Percentiles rank a stretch among this genome's conserved stretches.
These are phyloP conservation scores for Aquanectria penicillioides DNA, from an alignment of 2,329 filamentous ascomycete species.

Conservation along the genomic window DNA sequence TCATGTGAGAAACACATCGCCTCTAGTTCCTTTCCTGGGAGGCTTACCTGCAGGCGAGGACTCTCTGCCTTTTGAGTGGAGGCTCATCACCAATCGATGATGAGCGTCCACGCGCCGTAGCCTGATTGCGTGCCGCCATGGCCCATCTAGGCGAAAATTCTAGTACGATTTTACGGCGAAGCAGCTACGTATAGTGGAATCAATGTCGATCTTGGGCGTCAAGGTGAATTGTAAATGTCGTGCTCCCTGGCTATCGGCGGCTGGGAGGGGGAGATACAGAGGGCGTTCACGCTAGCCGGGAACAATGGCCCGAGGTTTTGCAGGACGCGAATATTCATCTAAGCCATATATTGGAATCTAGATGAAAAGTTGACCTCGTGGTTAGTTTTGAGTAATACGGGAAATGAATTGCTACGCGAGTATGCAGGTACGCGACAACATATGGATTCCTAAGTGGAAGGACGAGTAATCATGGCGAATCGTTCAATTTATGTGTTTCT, in stretches of 20 bases:
- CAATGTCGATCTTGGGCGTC: not conserved
- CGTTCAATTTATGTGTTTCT: no score
- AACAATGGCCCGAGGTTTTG: not conserved
- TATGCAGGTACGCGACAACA: no score
- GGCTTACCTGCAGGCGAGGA: conserved; percentile 30
- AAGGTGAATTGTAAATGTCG: not conserved
- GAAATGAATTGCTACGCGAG: no score
- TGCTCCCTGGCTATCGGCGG: not conserved
- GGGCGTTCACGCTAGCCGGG: not conserved
- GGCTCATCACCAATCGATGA: conserved; percentile 23
- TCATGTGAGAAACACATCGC: not conserved
- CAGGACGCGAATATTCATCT: not conserved
- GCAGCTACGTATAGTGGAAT: not conserved
- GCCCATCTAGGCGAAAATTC: not conserved
- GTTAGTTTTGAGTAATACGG: no score
- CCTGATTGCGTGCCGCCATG: not conserved
- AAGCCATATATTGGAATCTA: not conserved
- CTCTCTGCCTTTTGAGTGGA: conserved; percentile 25
- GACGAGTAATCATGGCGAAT: no score
- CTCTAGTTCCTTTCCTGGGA: not conserved
- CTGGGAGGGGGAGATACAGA: not conserved
- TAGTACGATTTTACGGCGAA: not conserved
- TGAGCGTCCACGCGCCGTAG: not conserved
- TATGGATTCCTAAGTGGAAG: no score
- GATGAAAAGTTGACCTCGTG: not conserved